Evolutionary conservation across 805 yeast species (phyloP).

Genomic region (Saturnispora silvae): DNA sequence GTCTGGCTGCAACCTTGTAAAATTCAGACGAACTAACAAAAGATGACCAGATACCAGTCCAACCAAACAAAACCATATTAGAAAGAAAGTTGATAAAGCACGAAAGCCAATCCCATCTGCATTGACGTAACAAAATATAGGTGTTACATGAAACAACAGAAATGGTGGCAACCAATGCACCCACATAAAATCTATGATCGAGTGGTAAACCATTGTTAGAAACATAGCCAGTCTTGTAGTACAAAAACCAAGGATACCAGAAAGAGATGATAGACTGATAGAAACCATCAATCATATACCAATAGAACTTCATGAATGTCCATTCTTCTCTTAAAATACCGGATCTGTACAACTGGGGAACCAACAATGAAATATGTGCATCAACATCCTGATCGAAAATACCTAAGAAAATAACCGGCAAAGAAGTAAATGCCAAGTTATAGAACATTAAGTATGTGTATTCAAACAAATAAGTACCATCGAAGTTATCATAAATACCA

Average conservation of each 20-base stretch:
- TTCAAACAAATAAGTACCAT: constrained; percentile 71
- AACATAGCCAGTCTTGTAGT: constrained; percentile 31
- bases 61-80: constrained; percentile 48
- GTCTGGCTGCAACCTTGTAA: constrained; percentile 53
- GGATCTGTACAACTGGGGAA: constrained; percentile 63
- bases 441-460: constrained; percentile 73
- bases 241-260: constrained; percentile 60
- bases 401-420: constrained; percentile 71
- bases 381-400: constrained; percentile 74
- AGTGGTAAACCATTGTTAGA: constrained; percentile 36
- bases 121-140: constrained; percentile 56
- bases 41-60: constrained; percentile 78
- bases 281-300: constrained; percentile 68
- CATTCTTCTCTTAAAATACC: constrained; percentile 70
- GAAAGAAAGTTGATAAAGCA: constrained; percentile 46
- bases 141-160: constrained; percentile 58
- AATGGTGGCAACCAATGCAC: constrained; percentile 55
- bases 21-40: constrained; percentile 42
- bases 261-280: constrained; percentile 66
- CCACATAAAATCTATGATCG: constrained; percentile 68
- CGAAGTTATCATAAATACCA: constrained; percentile 63
- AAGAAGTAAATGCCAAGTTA: constrained; percentile 72
- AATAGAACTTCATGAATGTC: constrained; percentile 55
- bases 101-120: constrained; percentile 76
- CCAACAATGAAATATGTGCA: constrained; percentile 55